These are phyloP conservation scores for barley (Hordeum vulgare) DNA, from an alignment of 176 grass and related monocot species.

Conservation along the genomic window MorexV3_pseudomolecules_assembly NC_058524.1:39793820-39794319, in stretches of 20 bases:
- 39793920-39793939: background rate
- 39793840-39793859: background rate
- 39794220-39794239: background rate
- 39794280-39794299: background rate
- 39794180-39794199: background rate
- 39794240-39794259: background rate
- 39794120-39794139: background rate
- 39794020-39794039: background rate
- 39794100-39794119: background rate
- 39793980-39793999: background rate
- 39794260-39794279: background rate
- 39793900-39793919: background rate
- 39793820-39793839: background rate
- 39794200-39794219: background rate
- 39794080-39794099: background rate
- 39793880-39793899: background rate
- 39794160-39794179: background rate
- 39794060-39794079: constrained; percentile 1
- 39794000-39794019: background rate
- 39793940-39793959: background rate
- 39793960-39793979: background rate
- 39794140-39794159: background rate
- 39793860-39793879: background rate
- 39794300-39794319: background rate
- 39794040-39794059: background rate